These are phyloP conservation scores for Quercus phellos DNA, from an alignment of 331 rosid species.

Conservation along the genomic window DNA sequence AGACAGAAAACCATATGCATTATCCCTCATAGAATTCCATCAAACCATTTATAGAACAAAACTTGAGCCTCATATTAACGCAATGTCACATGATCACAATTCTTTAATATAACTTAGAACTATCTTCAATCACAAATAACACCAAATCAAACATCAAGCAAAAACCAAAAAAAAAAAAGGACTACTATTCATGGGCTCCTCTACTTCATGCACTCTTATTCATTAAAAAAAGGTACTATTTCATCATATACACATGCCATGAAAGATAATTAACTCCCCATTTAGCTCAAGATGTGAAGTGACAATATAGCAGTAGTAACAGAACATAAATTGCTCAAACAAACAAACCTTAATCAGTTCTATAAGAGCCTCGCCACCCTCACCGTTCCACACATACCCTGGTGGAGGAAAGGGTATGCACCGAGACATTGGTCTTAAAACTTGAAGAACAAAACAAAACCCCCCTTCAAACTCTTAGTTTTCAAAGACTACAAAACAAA, in stretches of 20 bases:
- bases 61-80: neutral
- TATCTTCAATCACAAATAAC: too few relatives aligned
- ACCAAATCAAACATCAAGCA: too few relatives aligned
- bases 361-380: conserved; percentile 10
- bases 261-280: neutral
- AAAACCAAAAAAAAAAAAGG: too few relatives aligned
- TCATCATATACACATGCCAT: neutral
- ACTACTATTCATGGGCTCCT: too few relatives aligned
- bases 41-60: neutral
- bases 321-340: neutral
- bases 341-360: conserved; percentile 13
- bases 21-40: neutral
- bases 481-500: neutral
- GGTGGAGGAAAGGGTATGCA: conserved; percentile 32
- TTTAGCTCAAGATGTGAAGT: too few relatives aligned
- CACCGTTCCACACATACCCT: conserved; percentile 11
- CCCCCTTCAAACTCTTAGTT: neutral
- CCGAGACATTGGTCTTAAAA: conserved; percentile 12
- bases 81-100: neutral
- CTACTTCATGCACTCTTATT: too few relatives aligned
- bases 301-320: neutral
- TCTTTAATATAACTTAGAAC: neutral
- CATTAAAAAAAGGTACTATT: too few relatives aligned
- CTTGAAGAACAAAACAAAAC: neutral
- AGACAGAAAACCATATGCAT: too few relatives aligned